Base-by-base conservation (phyloP, 306 rosid genomes). In the Rubus idaeus region DNA sequence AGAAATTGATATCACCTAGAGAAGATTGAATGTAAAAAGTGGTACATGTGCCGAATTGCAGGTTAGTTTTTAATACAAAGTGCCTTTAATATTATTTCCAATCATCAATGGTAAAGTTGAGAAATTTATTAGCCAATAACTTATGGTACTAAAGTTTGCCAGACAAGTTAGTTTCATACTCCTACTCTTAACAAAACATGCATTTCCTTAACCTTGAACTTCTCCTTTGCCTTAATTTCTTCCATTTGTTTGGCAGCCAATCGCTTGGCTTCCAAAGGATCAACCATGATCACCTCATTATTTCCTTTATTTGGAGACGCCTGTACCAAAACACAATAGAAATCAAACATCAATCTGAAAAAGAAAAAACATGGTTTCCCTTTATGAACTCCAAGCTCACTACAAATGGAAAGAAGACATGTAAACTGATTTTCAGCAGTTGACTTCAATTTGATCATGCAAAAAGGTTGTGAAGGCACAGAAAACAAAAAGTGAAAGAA, bases 241-340 rank as follows among this genome's bases (percentile, higher is more conserved):
- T 86, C 86, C 97, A 92, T 92, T 89, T 95, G 96, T 83, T 86
- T 89, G 70, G 93, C 90, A 72, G 97, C 98, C 87, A 92, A 76
- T 40, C 87, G 91, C 86, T 92, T 95, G 83, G 98, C 98, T 80
- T 92, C 98, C 57, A 87, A 85, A 55, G 98, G 98, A 84, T 95
- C 98, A 71, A 95, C 98, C 98, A 95, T 92, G 80, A 84, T 88
- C 76, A 88, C 91, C 74, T 89, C 83, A 4, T 74, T 81, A 0
- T 73, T 83, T 75, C 75, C 55, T 83, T 74, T 89, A 41, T 83
- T 84, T 39, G 91, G 82, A 84, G 93, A 87, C 37, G 79, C 92
- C 98, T 95, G 82, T 73, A 39, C 50, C 64, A 64, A 62, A 64
- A 51, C 10, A 79, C 21, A 52, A 53, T 62, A 75, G 8, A 5